Base-by-base conservation (phyloP, 768 basidiomycete genomes). In the Aureoboletus auriporus region DNA sequence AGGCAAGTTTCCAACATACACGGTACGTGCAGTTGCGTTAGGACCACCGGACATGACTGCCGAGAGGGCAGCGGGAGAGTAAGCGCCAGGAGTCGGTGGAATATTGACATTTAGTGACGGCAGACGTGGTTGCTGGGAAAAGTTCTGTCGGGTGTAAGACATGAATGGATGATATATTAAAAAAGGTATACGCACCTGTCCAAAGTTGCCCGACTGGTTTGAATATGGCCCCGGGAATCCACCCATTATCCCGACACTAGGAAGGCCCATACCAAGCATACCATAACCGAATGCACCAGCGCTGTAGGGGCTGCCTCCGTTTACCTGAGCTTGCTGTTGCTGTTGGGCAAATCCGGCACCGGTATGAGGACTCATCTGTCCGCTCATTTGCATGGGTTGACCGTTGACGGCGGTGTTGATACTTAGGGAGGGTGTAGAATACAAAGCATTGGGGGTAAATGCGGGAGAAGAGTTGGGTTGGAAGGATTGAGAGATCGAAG, bases 1-100 rank as follows among this genome's bases (percentile, higher is more conserved):
- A 16, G 96, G 96, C 35, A 99, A 78, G 71, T 96, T 95, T 53
- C 96, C 95, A 46, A 99, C 86, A 66, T 97, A 99, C 41, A 98
- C 94, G 0, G 95, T 99, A 46, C 95, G 89, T 8, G 88, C 89
- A 1, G 79, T 79, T 13, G 69, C 66, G 50, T 75, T 78, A 28
- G 83, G 81, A 20, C 75, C 69, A 10, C 75, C 78, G 31, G 79
- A 79, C 4, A 86, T 80, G 0, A 86, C 82, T 16, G 89, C 90
- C 4, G 79, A 82, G 38, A 89, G 74, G 1, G 86, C 89, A 5
- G 82, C 85, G 16, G 90, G 88, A 8, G 86, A 89, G 63, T 92
- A 91, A 4, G 81, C 80, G 14, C 78, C 81, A 52, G 83, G 85
- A 29, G 83, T 82, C 33, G 76, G 75, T 17, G 86, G 85, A 63